Conservation (phyloP, 805 yeast species). For the Metschnikowia henanensis region DNA sequence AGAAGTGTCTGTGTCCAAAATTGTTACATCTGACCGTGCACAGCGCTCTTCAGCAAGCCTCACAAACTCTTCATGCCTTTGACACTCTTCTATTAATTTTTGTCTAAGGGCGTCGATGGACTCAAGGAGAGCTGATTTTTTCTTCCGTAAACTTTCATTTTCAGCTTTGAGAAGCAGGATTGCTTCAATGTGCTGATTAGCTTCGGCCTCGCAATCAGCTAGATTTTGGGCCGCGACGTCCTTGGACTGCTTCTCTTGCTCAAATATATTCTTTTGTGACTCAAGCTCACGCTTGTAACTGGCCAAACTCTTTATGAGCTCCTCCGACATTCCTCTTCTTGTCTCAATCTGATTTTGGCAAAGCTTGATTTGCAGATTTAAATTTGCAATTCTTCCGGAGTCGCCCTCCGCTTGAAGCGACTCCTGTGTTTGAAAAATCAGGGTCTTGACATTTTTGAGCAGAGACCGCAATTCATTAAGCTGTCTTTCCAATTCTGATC, state of each 20-base stretch:
- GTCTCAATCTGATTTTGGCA: slow-evolving; percentile 27
- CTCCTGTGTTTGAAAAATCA: slow-evolving; percentile 33
- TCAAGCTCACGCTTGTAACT: slow-evolving; percentile 7
- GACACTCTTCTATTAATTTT: slow-evolving; percentile 13
- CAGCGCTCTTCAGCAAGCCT: slow-evolving; percentile 43
- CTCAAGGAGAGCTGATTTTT: slow-evolving; percentile 12
- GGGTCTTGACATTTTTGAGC: slow-evolving; percentile 19
- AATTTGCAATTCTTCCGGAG: slow-evolving; percentile 40
- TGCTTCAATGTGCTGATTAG: slow-evolving; percentile 12
- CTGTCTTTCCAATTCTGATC: slow-evolving; percentile 11
- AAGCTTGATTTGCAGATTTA: slow-evolving; percentile 33
- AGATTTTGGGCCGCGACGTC: slow-evolving; percentile 1
- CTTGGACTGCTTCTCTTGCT: slow-evolving; percentile 6
- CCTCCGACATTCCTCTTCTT: slow-evolving; percentile 28
- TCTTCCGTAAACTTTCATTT: slow-evolving; percentile 16
- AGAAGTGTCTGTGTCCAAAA: slow-evolving; percentile 39
- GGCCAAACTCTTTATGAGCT: slow-evolving; percentile 16
- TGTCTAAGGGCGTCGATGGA: slow-evolving; percentile 16
- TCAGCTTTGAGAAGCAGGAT: slow-evolving; percentile 20
- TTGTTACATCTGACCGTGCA: slow-evolving; percentile 44
- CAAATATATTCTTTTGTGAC: slow-evolving; percentile 6
- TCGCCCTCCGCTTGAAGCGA: slow-evolving; percentile 47
- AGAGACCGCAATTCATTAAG: slow-evolving; percentile 11
- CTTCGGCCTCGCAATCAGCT: slow-evolving; percentile 20
- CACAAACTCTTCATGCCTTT: slow-evolving; percentile 18